A percentile compares a stretch with the other conserved stretches of the same genome.
Evolutionary conservation across 371 early-diverging fungal species (phyloP).

Genomic region (Mortierella sp.): DNA sequence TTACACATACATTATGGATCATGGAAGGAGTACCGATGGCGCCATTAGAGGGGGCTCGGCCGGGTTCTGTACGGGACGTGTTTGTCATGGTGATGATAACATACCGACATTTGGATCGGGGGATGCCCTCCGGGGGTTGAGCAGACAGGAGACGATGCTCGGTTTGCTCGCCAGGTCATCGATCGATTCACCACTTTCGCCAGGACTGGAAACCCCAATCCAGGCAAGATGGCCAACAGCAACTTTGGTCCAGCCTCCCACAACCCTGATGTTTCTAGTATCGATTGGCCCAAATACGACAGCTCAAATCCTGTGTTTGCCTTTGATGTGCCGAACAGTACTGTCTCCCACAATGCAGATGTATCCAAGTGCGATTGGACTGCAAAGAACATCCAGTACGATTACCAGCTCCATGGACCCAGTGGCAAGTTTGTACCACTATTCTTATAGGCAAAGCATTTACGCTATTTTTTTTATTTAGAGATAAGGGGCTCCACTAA

Average conservation of each 20-base stretch:
- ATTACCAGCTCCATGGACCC: constrained; percentile 2
- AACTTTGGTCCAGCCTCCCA: background rate
- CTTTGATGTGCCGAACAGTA: constrained; percentile 19
- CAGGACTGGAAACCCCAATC: constrained; percentile 44
- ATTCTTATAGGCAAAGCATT: background rate
- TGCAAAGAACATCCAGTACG: background rate
- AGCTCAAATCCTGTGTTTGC: constrained; percentile 30
- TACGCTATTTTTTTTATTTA: background rate
- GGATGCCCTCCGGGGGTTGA: constrained; percentile 8
- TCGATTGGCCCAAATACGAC: constrained; percentile 34
- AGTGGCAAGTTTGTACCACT: background rate
- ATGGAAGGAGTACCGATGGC: constrained; percentile 26
- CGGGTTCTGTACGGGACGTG: constrained; percentile 21
- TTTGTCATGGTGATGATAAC: constrained; percentile 36
- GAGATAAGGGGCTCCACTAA: too few species aligned
- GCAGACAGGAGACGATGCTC: constrained; percentile 45
- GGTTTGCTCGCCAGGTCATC: constrained; percentile 44
- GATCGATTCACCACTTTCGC: constrained; percentile 48
- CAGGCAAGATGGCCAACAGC: background rate
- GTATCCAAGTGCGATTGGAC: constrained; percentile 2
- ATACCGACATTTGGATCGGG: constrained; percentile 20
- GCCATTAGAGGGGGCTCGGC: constrained; percentile 15
- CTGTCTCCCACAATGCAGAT: background rate
- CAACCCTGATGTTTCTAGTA: constrained; percentile 34
- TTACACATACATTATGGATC: constrained; percentile 42